Base-by-base conservation (phyloP, 192 early-diverging fungal species). In the Backusella tuberculispora region DNA sequence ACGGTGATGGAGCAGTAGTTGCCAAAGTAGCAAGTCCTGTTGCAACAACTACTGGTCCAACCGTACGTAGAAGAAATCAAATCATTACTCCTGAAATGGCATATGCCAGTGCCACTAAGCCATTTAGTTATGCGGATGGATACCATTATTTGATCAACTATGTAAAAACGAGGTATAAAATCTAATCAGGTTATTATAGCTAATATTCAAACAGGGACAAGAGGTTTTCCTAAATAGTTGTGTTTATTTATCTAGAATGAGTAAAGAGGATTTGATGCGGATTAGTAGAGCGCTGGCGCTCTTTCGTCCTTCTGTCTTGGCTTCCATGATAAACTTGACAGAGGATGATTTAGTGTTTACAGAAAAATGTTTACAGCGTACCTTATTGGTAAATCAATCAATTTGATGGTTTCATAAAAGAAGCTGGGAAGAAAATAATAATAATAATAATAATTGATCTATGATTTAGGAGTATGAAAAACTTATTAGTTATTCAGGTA, bases 351-450 rank as follows among this genome's bases (percentile, higher is more conserved):
- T 98, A 77, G 83, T 97, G 24, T 97, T 97, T 74, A 95, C 95
- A 92, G 97, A 98, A 82, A 96, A 97, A 78, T 96, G 95, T 80
- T 94, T 98, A 74, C 97, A 96, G 78, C 89, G 97, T 60, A 96
- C 95, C 12, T 81, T 98, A 79, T 79, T 95, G 81, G 91, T 89
- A 85, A 73, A 34, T 2, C 48, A 80, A 64, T 69, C 29, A 12
- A 26, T 12, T 10, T 9, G 3, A 26, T 0, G 10, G 24, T 5
- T 26, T 50, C 43, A 60, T 48, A 70, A 13, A 13, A 13, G 21
- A 4, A 60, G 12, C 2, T 66, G 6, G 29, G 14, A 6, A 42
- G 8, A 63, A 10, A 4, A 15, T 41, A 42, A 21, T 19, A 6
- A 38, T 9, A 4, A 15, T 41, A 42, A 21, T 19, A 6, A 38